Evolutionary conservation across 2,329 filamentous ascomycete species (phyloP).

Genomic region (Fusarium sp.): DNA sequence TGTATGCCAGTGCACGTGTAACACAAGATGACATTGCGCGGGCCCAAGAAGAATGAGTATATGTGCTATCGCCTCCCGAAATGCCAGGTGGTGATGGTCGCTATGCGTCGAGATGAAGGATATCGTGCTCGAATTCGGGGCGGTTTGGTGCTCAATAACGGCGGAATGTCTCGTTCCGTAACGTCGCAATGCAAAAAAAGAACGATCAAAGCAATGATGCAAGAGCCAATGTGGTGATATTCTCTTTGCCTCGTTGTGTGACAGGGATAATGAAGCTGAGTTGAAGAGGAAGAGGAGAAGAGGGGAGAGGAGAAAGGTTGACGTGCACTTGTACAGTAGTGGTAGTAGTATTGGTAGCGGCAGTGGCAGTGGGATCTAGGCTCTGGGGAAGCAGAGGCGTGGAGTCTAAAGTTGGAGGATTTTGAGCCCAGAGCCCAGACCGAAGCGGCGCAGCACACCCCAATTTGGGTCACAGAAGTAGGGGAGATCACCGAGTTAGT

Average conservation of each 20-base stretch:
- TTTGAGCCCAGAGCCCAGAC: constrained; percentile 23
- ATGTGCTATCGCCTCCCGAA: constrained; percentile 13
- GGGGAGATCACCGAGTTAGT: constrained; percentile 26
- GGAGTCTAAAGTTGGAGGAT: constrained; percentile 34
- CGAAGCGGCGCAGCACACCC: constrained; percentile 27
- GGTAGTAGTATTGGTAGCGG: constrained; percentile 2
- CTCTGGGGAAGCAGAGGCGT: constrained; percentile 33
- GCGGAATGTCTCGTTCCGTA: constrained; percentile 10
- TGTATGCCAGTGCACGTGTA: constrained; percentile 18
- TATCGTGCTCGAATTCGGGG: constrained; percentile 24
- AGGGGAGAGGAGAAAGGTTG: constrained; percentile 37
- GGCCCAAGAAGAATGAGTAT: constrained; percentile 5
- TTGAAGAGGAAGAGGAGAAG: constrained; percentile 26
- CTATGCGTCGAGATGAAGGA: constrained; percentile 6
- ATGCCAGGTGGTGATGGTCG: not conserved
- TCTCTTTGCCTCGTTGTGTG: constrained; percentile 21
- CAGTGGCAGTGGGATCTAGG: constrained; percentile 36
- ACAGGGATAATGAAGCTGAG: constrained; percentile 3
- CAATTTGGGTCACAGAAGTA: constrained; percentile 18
- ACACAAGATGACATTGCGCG: constrained; percentile 36
- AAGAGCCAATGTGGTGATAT: not conserved
- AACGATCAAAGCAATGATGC: not conserved
- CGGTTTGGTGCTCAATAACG: not conserved
- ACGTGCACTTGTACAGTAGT: constrained; percentile 15
- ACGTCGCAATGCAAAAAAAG: constrained; percentile 9